These are phyloP conservation scores for Talaromyces piceae DNA, from an alignment of 2,329 filamentous ascomycete species.

Conservation along the genomic window DNA sequence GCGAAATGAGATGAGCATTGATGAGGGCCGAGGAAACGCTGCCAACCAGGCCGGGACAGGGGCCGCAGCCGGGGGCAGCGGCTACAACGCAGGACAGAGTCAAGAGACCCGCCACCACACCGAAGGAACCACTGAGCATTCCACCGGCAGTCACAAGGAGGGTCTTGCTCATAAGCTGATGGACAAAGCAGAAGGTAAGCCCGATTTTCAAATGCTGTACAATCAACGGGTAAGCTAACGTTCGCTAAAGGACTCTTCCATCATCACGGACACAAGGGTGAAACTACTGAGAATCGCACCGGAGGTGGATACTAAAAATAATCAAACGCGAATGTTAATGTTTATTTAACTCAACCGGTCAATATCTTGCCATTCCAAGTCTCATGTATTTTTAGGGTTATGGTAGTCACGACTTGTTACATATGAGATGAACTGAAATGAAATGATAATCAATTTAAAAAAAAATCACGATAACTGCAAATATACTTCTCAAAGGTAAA, in stretches of 20 bases:
- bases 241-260: neutral
- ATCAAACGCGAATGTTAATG: no score
- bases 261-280: neutral
- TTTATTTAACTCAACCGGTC: no score
- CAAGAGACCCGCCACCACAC: neutral
- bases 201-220: neutral
- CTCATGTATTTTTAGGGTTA: no score
- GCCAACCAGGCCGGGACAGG: neutral
- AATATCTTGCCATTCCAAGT: no score
- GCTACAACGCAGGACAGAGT: neutral
- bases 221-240: neutral
- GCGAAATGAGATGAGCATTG: neutral
- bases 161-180: constrained; percentile 6
- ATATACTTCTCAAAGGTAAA: no score
- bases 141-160: constrained; percentile 1
- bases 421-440: no score
- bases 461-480: no score
- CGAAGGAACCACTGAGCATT: neutral
- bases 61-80: constrained; percentile 1
- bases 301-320: neutral
- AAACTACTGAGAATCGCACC: constrained; percentile 1
- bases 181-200: constrained; percentile 8
- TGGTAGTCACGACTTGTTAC: no score
- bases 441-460: neutral
- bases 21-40: neutral